Base-by-base conservation (phyloP, 129 eudicot species). In the Flaveria bidentis region DNA sequence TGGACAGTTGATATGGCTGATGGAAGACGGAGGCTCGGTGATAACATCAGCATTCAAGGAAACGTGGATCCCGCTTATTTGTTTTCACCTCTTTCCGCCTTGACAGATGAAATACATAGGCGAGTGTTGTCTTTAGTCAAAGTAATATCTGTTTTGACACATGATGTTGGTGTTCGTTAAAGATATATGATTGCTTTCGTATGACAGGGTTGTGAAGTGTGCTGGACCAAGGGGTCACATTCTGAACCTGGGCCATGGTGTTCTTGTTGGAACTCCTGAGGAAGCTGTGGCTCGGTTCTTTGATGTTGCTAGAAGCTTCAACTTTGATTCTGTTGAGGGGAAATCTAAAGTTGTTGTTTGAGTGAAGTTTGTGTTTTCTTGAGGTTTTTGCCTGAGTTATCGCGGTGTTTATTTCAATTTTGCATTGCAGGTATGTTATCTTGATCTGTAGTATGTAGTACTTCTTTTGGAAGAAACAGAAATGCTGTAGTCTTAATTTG, bases 1-100 rank as follows among this genome's bases (percentile, higher is more conserved):
- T 93, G 98, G 98, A 93, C 98, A 8, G 97, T 90, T 58, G 97
- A 93, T 84, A 93, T 91, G 97, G 97, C 95, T 11, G 98, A 93
- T 88, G 98, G 93, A 72, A 93, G 98, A 85, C 84, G 64, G 72
- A 88, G 97, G 7, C 68, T 93, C 58, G 98, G 98, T 67, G 81
- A 51, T 67, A 88, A 88, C 73, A 84, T 91, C 64, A 81, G 93
- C 64, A 83, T 93, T 65, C 98, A 93, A 82, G 98, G 98, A 45
- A 93, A 93, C 51, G 98, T 93, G 18, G 98, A 93, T 46, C 98
- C 97, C 45, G 97, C 98, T 50, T 87, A 69, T 79, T 84, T 93
- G 71, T 93, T 91, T 76, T 87, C 91, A 6, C 81, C 97, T 39
- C 98, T 88, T 81, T 83, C 91, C 12, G 96, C 98, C 49, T 81